These are phyloP conservation scores for Alliaria petiolata DNA, from an alignment of 345 rosid species.

Conservation along the genomic window DNA sequence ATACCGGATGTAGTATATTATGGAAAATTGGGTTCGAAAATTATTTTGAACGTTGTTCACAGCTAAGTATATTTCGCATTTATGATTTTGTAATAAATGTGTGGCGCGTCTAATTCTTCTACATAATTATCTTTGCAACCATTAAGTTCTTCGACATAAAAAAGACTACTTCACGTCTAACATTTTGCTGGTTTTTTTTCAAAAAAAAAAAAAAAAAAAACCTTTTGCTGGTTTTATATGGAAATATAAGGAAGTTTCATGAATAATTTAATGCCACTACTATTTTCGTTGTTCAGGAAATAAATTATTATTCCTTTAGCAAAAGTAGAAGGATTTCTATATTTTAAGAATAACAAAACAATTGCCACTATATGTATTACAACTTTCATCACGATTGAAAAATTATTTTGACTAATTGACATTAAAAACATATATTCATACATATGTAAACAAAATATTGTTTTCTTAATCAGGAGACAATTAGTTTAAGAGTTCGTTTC, in stretches of 20 bases:
- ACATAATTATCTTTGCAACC: slow-evolving; percentile 11
- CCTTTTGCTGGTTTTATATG: neutral
- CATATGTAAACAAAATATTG: neutral
- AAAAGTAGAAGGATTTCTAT: neutral
- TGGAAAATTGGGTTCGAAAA: neutral
- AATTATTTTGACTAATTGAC: neutral
- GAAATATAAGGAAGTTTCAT: slow-evolving; percentile 9
- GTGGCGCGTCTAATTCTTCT: slow-evolving; percentile 20
- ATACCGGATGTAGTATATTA: too few relatives aligned
- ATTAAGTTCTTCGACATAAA: slow-evolving; percentile 3
- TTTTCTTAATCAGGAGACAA: neutral
- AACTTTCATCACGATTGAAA: neutral
- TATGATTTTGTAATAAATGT: slow-evolving; percentile 29
- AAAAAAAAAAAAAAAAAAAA: too few relatives aligned
- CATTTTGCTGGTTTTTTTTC: too few relatives aligned
- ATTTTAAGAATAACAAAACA: neutral
- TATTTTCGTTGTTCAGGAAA: neutral
- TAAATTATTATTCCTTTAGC: neutral
- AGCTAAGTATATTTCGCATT: slow-evolving; percentile 30
- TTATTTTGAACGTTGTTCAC: slow-evolving; percentile 21
- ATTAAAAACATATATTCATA: neutral
- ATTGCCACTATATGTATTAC: neutral
- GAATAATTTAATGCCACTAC: neutral
- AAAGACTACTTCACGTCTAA: neutral
- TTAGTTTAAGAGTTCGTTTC: neutral